Conservation (phyloP, 1,284 basidiomycete genomes). For the Malassezia equina region DNA sequence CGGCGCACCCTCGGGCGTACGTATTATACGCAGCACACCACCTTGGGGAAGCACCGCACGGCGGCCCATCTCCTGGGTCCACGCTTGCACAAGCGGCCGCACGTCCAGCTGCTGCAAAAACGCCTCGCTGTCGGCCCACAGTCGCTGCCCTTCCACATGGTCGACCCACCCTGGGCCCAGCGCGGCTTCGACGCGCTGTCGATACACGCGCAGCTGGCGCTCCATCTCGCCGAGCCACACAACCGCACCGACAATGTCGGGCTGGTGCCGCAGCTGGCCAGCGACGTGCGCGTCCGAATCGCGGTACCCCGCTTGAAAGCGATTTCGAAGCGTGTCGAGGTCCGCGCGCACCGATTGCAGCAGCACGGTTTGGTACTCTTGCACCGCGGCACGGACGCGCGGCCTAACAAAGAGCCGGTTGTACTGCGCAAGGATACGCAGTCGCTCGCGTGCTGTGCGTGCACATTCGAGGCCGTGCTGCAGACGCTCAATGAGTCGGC, state of each 20-base stretch:
- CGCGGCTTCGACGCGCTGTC: constrained; percentile 99
- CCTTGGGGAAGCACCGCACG: constrained; percentile 78
- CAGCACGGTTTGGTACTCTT: constrained; percentile 85
- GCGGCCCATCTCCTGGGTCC: constrained; percentile 88
- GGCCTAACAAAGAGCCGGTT: constrained; percentile 93
- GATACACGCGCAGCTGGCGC: constrained; percentile 85
- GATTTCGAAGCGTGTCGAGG: constrained; percentile 86
- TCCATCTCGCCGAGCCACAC: constrained; percentile 98
- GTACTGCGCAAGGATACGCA: constrained; percentile 95
- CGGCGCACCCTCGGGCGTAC: constrained; percentile 51
- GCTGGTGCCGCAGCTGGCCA: constrained; percentile 93
- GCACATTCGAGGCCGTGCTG: constrained; percentile 89
- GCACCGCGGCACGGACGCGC: constrained; percentile 76
- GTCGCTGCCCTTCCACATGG: constrained; percentile 95
- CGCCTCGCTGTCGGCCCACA: constrained; percentile 77
- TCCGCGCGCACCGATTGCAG: constrained; percentile 72
- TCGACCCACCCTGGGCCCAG: constrained; percentile 96
- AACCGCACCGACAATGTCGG: constrained; percentile 91
- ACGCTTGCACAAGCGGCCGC: constrained; percentile 83
- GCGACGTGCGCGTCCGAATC: constrained; percentile 93
- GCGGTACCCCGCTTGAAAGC: constrained; percentile 71
- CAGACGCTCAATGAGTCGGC: constrained; percentile 88
- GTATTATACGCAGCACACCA: constrained; percentile 78
- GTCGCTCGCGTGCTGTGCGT: constrained; percentile 96
- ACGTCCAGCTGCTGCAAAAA: constrained; percentile 96